These are phyloP conservation scores for Alternaria sp. DNA, from an alignment of 2,329 filamentous ascomycete species.

Conservation along the genomic window DNA sequence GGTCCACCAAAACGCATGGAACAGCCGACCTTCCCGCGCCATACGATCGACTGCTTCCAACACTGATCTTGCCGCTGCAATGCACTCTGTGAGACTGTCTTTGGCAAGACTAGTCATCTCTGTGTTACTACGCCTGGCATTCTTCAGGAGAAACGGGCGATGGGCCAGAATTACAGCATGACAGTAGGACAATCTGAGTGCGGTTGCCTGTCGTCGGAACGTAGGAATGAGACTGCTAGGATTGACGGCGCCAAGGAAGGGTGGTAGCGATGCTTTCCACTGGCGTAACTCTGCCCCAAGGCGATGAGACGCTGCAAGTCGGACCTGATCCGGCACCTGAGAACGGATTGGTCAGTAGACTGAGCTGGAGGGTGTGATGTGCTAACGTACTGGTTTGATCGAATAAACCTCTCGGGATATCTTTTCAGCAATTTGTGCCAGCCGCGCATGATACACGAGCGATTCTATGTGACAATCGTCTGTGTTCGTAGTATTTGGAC, in stretches of 20 bases:
- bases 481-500: slow-evolving; percentile 19
- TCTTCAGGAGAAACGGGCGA: slow-evolving; percentile 40
- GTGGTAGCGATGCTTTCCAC: slow-evolving; percentile 48
- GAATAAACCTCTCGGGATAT: slow-evolving; percentile 44
- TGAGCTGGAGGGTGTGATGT: not conserved
- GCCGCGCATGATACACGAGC: slow-evolving; percentile 55
- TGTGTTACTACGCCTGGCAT: slow-evolving; percentile 22
- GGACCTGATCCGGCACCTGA: slow-evolving; percentile 37
- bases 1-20: slow-evolving; percentile 58
- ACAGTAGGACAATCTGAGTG: slow-evolving; percentile 41
- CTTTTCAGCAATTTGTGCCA: slow-evolving; percentile 40
- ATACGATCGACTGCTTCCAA: slow-evolving; percentile 47
- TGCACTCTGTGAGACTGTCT: slow-evolving; percentile 52
- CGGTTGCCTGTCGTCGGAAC: slow-evolving; percentile 47
- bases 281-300: slow-evolving; percentile 48
- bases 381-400: slow-evolving; percentile 33
- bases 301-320: slow-evolving; percentile 48
- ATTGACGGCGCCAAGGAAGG: slow-evolving; percentile 53
- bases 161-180: slow-evolving; percentile 47
- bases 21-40: slow-evolving; percentile 46
- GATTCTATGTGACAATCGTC: slow-evolving; percentile 61
- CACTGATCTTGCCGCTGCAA: slow-evolving; percentile 52
- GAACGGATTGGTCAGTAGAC: not conserved
- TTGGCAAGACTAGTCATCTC: slow-evolving; percentile 38
- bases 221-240: slow-evolving; percentile 56